phyloP scores from a whole-genome alignment of 345 rosid species.

The Excoecaria agallocha region DNA sequence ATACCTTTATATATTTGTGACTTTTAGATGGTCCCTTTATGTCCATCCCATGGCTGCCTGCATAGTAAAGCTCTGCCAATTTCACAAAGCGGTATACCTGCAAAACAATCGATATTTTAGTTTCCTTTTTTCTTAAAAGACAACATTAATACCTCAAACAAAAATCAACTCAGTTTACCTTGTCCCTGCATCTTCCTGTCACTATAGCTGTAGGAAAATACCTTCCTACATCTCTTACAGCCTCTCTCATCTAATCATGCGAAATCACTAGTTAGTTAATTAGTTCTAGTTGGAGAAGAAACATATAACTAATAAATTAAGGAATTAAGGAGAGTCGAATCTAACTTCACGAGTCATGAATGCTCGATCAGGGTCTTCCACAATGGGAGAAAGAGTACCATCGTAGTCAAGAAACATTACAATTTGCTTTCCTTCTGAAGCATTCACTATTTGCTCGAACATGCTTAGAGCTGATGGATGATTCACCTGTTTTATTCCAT shows the following conservation, averaged over 20 bases:
- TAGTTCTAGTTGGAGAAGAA: background rate
- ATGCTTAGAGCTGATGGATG: slow-evolving; percentile 83
- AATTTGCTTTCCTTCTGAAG: slow-evolving; percentile 75
- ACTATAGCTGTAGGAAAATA: slow-evolving; percentile 91
- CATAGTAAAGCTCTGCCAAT: slow-evolving; percentile 82
- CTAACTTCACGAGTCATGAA: slow-evolving; percentile 84
- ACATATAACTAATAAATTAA: background rate
- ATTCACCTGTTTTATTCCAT: slow-evolving; percentile 33
- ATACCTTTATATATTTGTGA: slow-evolving; percentile 46
- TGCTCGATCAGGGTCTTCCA: slow-evolving; percentile 85
- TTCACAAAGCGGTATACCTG: slow-evolving; percentile 85
- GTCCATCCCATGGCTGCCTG: slow-evolving; percentile 99
- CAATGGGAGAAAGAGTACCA: slow-evolving; percentile 96
- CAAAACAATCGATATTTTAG: background rate
- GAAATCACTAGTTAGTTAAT: too few species aligned
- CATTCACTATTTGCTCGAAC: slow-evolving; percentile 63
- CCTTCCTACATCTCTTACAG: slow-evolving; percentile 59
- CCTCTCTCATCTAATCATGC: slow-evolving; percentile 66
- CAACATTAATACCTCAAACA: background rate
- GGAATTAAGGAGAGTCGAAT: background rate
- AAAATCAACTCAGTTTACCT: slow-evolving; percentile 39
- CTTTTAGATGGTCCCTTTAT: slow-evolving; percentile 79
- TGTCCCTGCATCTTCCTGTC: slow-evolving; percentile 91
- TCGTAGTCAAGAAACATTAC: slow-evolving; percentile 94
- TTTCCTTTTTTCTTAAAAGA: background rate